Conservation (phyloP, 2,329 filamentous ascomycete genomes). For the Phaeosphaeriaceae sp. region DNA sequence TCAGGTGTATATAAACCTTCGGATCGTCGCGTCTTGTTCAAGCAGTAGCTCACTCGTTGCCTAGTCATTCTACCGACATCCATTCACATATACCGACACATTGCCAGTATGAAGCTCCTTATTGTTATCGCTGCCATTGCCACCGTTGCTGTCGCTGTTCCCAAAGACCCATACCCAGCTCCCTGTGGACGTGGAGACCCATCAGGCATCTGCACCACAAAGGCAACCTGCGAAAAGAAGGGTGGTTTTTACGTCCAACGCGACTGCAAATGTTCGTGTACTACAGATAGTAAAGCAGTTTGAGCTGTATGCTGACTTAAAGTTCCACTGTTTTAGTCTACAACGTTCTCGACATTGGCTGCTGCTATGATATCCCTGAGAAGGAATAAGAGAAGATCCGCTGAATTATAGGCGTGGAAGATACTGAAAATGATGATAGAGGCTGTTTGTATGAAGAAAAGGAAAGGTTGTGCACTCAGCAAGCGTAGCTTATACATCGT, state of each 20-base stretch:
- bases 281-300: background rate
- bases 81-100: background rate
- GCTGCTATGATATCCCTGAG: conserved; percentile 36
- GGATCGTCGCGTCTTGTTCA: conserved; percentile 1
- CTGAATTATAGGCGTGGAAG: background rate
- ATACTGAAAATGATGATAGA: background rate
- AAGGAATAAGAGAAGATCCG: conserved; percentile 8
- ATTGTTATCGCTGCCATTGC: conserved; percentile 19
- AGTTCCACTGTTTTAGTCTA: conserved; percentile 17
- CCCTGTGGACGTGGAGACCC: conserved; percentile 37
- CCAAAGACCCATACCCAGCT: conserved; percentile 35
- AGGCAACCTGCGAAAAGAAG: conserved; percentile 29
- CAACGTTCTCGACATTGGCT: conserved; percentile 37
- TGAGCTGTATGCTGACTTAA: background rate
- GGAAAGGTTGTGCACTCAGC: background rate
- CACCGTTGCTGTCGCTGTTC: conserved; percentile 23
- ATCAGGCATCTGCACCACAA: conserved; percentile 36
- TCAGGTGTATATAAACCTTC: conserved; percentile 12
- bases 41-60: background rate
- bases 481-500: too few relatives aligned
- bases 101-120: conserved; percentile 19
- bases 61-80: background rate
- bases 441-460: background rate
- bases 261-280: conserved; percentile 26
- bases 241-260: conserved; percentile 40